These are phyloP conservation scores for Rhizophagus sp. DNA, from an alignment of 192 early-diverging fungal species.

Conservation along the genomic window DNA sequence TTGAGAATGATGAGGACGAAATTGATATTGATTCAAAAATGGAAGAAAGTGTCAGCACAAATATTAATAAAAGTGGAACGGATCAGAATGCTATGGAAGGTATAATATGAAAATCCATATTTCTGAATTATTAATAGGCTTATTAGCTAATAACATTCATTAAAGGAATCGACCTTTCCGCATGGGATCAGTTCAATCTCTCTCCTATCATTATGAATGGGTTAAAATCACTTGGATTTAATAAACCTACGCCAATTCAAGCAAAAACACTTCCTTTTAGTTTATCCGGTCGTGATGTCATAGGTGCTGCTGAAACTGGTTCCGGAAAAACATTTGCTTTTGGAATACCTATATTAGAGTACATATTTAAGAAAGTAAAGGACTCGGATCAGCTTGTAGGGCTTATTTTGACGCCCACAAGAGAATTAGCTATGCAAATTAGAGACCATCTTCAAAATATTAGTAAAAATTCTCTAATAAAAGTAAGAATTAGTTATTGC, in stretches of 20 bases:
- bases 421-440: conserved; percentile 96
- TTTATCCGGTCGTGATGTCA: conserved; percentile 76
- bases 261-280: conserved; percentile 68
- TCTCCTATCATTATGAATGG: conserved; percentile 60
- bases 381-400: conserved; percentile 46
- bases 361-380: conserved; percentile 50
- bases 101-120: conserved; percentile 26
- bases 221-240: conserved; percentile 71
- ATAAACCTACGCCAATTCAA: conserved; percentile 88
- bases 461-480: conserved; percentile 38
- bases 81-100: conserved; percentile 24
- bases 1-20: conserved; percentile 26
- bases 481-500: conserved; percentile 1
- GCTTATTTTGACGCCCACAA: conserved; percentile 87
- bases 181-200: conserved; percentile 70
- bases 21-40: conserved; percentile 29
- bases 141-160: conserved; percentile 30
- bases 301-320: conserved; percentile 94
- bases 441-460: conserved; percentile 74
- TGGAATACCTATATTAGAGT: conserved; percentile 89
- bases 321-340: conserved; percentile 96
- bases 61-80: conserved; percentile 1
- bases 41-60: conserved; percentile 22
- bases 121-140: conserved; percentile 24
- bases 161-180: conserved; percentile 65